These are phyloP conservation scores for Teratosphaeria viscida DNA, from an alignment of 2,329 filamentous ascomycete species.

Conservation along the genomic window DNA sequence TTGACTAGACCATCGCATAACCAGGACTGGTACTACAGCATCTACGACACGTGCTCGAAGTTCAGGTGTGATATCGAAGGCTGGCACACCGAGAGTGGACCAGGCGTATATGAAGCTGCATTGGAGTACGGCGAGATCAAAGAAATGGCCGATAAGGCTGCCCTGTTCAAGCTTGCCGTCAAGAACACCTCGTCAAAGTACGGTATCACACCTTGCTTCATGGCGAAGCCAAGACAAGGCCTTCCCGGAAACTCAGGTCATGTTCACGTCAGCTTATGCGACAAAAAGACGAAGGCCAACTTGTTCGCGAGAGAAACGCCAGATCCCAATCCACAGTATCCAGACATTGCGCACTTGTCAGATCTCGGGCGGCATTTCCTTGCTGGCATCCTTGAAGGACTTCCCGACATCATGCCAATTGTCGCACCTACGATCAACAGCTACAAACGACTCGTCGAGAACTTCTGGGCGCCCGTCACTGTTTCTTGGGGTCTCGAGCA, in stretches of 20 bases:
- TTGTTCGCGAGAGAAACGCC: conserved; percentile 63
- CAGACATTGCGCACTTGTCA: conserved; percentile 69
- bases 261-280: conserved; percentile 84
- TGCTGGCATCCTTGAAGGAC: conserved; percentile 74
- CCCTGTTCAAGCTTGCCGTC: conserved; percentile 88
- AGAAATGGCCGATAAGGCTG: conserved; percentile 84
- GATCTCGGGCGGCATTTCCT: conserved; percentile 89
- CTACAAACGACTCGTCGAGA: conserved; percentile 96
- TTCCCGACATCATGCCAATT: conserved; percentile 92
- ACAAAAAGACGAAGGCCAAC: conserved; percentile 64
- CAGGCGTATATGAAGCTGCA: conserved; percentile 90
- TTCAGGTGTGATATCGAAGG: conserved; percentile 80
- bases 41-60: conserved; percentile 68
- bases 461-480: conserved; percentile 97
- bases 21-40: conserved; percentile 81
- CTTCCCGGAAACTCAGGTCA: conserved; percentile 92
- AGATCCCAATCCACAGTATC: conserved; percentile 61
- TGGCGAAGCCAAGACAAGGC: conserved; percentile 90
- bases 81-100: conserved; percentile 91
- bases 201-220: conserved; percentile 93
- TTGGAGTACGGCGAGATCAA: conserved; percentile 81
- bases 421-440: conserved; percentile 93
- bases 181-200: conserved; percentile 80
- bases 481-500: conserved; percentile 97
- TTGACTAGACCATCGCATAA: conserved; percentile 80